Evolutionary conservation across 305 asterid genomes (phyloP), one percentile per base, ranked within the genome.

Genomic region (Solanum chacoense): DNA sequence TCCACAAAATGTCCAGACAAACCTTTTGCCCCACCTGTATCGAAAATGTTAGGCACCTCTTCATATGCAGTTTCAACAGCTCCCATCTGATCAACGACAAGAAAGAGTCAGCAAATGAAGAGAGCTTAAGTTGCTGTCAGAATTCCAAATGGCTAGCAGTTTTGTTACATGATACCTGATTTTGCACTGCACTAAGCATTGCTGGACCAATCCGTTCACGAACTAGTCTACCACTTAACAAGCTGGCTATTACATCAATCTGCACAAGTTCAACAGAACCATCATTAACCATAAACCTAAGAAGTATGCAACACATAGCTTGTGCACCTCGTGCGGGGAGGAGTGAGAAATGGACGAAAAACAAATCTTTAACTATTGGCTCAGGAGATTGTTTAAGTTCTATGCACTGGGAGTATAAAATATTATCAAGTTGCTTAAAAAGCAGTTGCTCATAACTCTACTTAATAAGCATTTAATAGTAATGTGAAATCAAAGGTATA

Each of bases 141-240:
- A 29, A 9, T 81, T 81, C 38, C 26, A 38, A 40, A 18, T 28
- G 69, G 26, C 63, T 35, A 24, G 85, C 81, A 40, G 59, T 9
- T 34, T 55, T 24, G 83, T 28, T 18, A 59, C 55, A 35, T n/a
- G 84, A 12, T 92, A 95, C 99, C 98, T 97, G 99, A 91, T 98
- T 97, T 89, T 97, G 99, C 81, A 97, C 99, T 36, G 99, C 98
- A 90, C 99, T 97, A 37, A 97, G 94, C 99, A 96, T 97, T 14
- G 99, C 99, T 11, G 99, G 99, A 89, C 99, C 99, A 34, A 97
- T 97, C 78, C 96, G 96, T 87, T 97, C 99, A 20, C 99, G 98
- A 67, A 97, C 99, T 80, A 97, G 99, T 90, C 99, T 92, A 88
- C 99, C 99, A 88, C 99, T 97, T 73, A 97, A 88, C 74, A 97